Base-by-base conservation (phyloP, 2,329 filamentous ascomycete species). In the Mycosphaerella sp. region DNA sequence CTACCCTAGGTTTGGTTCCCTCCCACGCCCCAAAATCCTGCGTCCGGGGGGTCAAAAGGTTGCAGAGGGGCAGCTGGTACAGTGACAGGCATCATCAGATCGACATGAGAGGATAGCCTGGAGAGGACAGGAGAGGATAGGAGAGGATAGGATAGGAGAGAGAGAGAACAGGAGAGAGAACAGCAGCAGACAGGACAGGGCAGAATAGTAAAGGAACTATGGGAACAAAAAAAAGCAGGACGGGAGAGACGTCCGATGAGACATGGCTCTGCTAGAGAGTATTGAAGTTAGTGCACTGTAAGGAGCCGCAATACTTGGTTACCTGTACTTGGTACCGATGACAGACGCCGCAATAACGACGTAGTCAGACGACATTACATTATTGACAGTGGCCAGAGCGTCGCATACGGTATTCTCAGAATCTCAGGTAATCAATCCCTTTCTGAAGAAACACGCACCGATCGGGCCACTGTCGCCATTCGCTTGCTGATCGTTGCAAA, bases 31-130 rank as follows among this genome's bases (percentile, higher is more conserved):
- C 11, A n/a, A 26, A 21, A 44, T 26, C 41, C 41, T 23, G 41
- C 41, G 14, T 21, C n/a, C 11, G 21, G 41, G 21, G 10, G 12
- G 41, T 8, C 41, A 44, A 2, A 44, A 12, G 6, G 32, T 8
- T 23, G 41, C 17, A 43, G 41, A 43, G 41, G 41, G 41, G 41
- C 41, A 43, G 17, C n/a, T 23, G 5, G 41, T 43, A 21, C 21
- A 21, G 21, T 26, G 48, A 51, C 48, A 51, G 48, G 48, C 48
- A 51, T 51, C 40, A 31, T 23, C 31, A 21, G n/a, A 10, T 48
- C 32, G 32, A 6, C 23, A 43, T n/a, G 41, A 21, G 21, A 21
- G 21, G 21, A 21, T 21, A 4, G 21, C 21, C 21, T 2, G 21
- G 21, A 21, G 21, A 21, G 21, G 21, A 21, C 21, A 2, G 21